Base-by-base conservation (phyloP, 306 rosid species). In the Medicago ruthenica region DNA sequence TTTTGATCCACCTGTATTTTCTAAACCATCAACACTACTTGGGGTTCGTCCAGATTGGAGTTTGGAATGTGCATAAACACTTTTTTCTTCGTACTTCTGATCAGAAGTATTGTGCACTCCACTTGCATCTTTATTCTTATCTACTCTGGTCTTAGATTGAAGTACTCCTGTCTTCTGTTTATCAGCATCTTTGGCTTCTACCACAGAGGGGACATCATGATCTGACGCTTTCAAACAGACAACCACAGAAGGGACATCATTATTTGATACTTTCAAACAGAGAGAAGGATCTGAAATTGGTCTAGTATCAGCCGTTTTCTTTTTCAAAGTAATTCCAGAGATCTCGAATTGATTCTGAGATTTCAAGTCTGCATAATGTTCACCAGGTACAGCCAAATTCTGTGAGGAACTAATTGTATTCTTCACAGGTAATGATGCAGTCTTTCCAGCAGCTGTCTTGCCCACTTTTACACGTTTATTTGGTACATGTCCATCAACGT, bases 371-470 rank as follows among this genome's bases (percentile, higher is more conserved):
- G 79, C 90, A 61, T 27, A 11, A 65, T 70, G 78, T 80, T 86
- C 91, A 58, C 76, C 87, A 67, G 89, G 63, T 74, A 77, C 60
- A 45, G 61, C 83, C 76, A 84, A 74, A 70, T 80, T 81, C 80
- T 85, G 85, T 15, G 92, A 67, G 55, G 92, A 76, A 78, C 68
- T 79, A 70, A 82, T 31, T 14, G 81, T 76, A 80, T 77, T 84
- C 84, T 92, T 88, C 73, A 73, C 83, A 75, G 58, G 76, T 69
- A 87, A 41, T 14, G 85, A 69, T 39, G 90, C 67, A 69, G 80
- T 63, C 85, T 90, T 92, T 82, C 84, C 88, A 64, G 80, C 74
- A 53, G 82, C 88, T 41, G 86, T 81, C 90, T 87, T 95, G 41
- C 88, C 81, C 69, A 84, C 76, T 87, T 88, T 92, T 67, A 74